phyloP scores from a whole-genome alignment of 179 eudicot species.

The Camellia oleifera region DNA sequence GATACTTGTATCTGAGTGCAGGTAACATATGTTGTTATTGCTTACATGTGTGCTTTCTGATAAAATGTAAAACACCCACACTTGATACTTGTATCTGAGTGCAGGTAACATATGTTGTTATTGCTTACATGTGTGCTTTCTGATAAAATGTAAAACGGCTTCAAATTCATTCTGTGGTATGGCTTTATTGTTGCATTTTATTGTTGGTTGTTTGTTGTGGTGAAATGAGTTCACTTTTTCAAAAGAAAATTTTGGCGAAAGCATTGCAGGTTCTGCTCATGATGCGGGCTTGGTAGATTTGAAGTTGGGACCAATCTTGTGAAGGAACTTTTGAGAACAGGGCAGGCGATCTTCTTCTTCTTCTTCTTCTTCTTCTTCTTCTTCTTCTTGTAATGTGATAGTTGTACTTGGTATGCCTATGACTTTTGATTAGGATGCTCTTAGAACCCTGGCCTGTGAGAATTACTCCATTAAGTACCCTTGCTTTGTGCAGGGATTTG shows the following conservation, averaged over 20 bases:
- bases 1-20: no score
- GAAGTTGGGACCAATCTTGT: neutral
- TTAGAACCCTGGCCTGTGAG: neutral
- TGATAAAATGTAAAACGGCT: neutral
- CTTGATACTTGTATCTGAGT: no score
- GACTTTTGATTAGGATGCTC: neutral
- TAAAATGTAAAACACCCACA: no score
- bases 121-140: neutral
- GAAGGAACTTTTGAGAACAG: neutral
- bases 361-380: neutral
- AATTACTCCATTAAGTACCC: neutral
- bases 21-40: no score
- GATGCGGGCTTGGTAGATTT: neutral
- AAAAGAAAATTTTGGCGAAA: neutral
- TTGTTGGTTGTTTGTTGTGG: neutral
- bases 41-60: no score
- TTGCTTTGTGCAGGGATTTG: neutral
- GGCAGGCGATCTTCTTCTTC: neutral
- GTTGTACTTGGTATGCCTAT: neutral
- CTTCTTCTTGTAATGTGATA: neutral
- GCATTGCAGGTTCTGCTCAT: conserved; percentile 2
- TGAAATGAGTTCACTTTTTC: neutral
- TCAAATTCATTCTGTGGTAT: neutral
- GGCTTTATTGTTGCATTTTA: neutral
- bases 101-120: no score